These are phyloP conservation scores for Candida ipomoeae DNA, from an alignment of 805 yeast species.

Conservation along the genomic window DNA sequence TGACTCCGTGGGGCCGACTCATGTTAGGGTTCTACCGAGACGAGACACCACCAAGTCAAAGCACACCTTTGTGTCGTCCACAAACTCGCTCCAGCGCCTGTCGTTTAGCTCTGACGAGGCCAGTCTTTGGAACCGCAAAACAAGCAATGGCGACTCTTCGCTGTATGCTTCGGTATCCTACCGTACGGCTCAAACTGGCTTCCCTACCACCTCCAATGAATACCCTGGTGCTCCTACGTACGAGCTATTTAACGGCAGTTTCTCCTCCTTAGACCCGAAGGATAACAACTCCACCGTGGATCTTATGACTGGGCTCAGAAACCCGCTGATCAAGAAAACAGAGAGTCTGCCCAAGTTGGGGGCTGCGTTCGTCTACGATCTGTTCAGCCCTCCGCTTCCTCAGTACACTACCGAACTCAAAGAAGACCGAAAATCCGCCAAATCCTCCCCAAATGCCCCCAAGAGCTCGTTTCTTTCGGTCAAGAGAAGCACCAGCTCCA, in stretches of 20 bases:
- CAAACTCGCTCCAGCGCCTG: constrained; percentile 5
- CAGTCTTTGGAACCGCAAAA: background rate
- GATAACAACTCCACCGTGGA: background rate
- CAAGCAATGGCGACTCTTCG: background rate
- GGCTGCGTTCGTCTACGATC: background rate
- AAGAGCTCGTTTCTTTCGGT: constrained; percentile 2
- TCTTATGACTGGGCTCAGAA: background rate
- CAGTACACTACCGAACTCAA: background rate
- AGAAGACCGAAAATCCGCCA: background rate
- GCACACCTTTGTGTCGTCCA: constrained; percentile 3
- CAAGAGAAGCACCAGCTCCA: constrained; percentile 4
- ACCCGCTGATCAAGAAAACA: background rate
- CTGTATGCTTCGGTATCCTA: background rate
- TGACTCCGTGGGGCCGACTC: constrained; percentile 27
- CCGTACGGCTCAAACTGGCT: constrained; percentile 2
- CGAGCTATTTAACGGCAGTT: constrained; percentile 9
- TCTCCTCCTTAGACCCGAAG: constrained; percentile 14
- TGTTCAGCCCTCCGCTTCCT: constrained; percentile 4
- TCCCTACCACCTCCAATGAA: background rate
- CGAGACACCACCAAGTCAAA: constrained; percentile 8
- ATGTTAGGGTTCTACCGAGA: constrained; percentile 17
- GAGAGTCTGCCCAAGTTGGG: background rate
- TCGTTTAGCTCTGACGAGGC: constrained; percentile 9
- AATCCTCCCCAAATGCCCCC: background rate
- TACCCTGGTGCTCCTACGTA: constrained; percentile 1